Conservation (phyloP, 495 filamentous ascomycete species). For the Bacidia rubella region DNA sequence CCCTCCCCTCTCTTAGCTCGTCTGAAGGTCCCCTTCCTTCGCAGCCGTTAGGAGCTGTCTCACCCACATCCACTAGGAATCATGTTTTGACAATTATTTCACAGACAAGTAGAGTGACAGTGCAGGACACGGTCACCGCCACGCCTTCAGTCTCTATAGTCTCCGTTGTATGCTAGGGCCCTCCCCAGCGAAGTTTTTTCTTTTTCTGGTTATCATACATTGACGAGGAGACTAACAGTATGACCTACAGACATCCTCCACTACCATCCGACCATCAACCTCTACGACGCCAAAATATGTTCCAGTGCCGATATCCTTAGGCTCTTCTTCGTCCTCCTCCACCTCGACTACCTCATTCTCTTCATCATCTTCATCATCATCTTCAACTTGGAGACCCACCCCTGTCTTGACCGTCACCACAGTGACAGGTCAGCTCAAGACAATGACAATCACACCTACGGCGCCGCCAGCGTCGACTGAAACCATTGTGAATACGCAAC, state of each 20-base stretch:
- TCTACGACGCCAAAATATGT: conserved; percentile 12
- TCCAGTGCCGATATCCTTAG: conserved; percentile 5
- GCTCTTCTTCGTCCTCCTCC: conserved; percentile 13
- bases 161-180: conserved; percentile 16
- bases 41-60: background rate
- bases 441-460: conserved; percentile 37
- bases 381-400: conserved; percentile 22
- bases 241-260: conserved; percentile 13
- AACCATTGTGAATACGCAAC: conserved; percentile 23
- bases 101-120: conserved; percentile 18
- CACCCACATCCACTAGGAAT: background rate
- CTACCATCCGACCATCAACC: conserved; percentile 2
- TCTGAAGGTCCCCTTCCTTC: conserved; percentile 1
- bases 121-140: conserved; percentile 18
- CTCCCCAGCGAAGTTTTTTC: background rate
- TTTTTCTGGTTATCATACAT: background rate
- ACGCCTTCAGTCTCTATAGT: conserved; percentile 18
- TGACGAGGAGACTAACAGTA: too few species aligned
- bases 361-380: conserved; percentile 12
- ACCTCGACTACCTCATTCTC: conserved; percentile 16
- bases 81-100: conserved; percentile 12
- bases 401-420: conserved; percentile 36
- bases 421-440: conserved; percentile 34
- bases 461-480: conserved; percentile 15
- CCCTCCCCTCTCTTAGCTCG: conserved; percentile 16